These are phyloP conservation scores for Venturiaceae sp. DNA, from an alignment of 2,329 filamentous ascomycete genomes.

Conservation along the genomic window DNA sequence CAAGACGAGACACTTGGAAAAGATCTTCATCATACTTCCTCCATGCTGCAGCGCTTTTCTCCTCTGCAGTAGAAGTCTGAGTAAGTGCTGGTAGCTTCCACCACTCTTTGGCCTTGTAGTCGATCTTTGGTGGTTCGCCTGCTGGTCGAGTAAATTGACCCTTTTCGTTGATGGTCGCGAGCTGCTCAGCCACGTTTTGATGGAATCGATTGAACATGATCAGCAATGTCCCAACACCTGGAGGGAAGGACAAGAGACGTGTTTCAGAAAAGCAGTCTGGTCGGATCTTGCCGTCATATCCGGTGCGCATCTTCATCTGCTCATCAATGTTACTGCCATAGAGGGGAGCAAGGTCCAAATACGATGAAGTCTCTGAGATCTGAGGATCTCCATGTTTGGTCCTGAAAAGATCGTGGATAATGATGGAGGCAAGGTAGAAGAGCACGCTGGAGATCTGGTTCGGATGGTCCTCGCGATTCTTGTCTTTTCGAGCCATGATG, in stretches of 20 bases:
- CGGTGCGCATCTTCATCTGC: slow-evolving; percentile 55
- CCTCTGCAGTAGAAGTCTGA: neutral
- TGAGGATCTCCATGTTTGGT: slow-evolving; percentile 54
- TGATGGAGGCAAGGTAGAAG: slow-evolving; percentile 65
- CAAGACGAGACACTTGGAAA: slow-evolving; percentile 41
- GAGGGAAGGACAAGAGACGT: slow-evolving; percentile 55
- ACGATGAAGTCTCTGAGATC: slow-evolving; percentile 60
- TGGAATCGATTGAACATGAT: slow-evolving; percentile 69
- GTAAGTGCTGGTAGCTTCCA: neutral
- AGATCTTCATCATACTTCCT: slow-evolving; percentile 35
- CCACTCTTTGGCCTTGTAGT: slow-evolving; percentile 12
- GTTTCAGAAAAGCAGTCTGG: slow-evolving; percentile 61
- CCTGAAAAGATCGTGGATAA: slow-evolving; percentile 52
- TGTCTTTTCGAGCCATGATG: slow-evolving; percentile 49
- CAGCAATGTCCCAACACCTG: slow-evolving; percentile 57
- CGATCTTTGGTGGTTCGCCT: slow-evolving; percentile 15
- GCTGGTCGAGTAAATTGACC: slow-evolving; percentile 62
- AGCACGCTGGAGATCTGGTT: slow-evolving; percentile 66
- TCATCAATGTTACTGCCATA: slow-evolving; percentile 62
- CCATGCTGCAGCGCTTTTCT: slow-evolving; percentile 14
- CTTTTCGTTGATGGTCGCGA: slow-evolving; percentile 79
- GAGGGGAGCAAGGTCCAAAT: slow-evolving; percentile 62
- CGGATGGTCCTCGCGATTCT: slow-evolving; percentile 52
- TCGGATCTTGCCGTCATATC: slow-evolving; percentile 58
- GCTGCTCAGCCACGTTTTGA: slow-evolving; percentile 70